phyloP scores from a whole-genome alignment of 768 basidiomycete genomes.

The Mycena amicta region DNA sequence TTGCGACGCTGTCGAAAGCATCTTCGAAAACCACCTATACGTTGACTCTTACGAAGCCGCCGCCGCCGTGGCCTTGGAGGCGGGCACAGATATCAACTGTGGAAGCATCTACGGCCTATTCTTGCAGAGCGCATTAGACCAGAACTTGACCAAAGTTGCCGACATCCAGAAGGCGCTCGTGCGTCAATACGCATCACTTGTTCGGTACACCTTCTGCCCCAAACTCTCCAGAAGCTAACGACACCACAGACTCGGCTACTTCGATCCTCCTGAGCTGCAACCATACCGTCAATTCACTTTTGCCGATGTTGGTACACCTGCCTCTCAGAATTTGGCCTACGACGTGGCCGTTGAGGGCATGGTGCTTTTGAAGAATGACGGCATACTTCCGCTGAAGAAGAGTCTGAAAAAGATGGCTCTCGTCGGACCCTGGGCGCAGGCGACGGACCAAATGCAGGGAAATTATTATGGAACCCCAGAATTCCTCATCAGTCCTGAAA shows the following conservation, averaged over 20 bases:
- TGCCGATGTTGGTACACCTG: slow-evolving; percentile 50
- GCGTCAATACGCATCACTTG: slow-evolving; percentile 55
- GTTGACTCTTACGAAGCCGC: slow-evolving; percentile 47
- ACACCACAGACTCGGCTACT: slow-evolving; percentile 58
- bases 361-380: slow-evolving; percentile 67
- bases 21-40: slow-evolving; percentile 50
- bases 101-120: slow-evolving; percentile 48
- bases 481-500: slow-evolving; percentile 54
- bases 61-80: slow-evolving; percentile 52
- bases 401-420: slow-evolving; percentile 54
- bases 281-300: slow-evolving; percentile 54
- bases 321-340: slow-evolving; percentile 51
- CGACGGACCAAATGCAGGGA: slow-evolving; percentile 57
- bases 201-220: slow-evolving; percentile 40
- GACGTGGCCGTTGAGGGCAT: slow-evolving; percentile 57
- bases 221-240: slow-evolving; percentile 7
- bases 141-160: slow-evolving; percentile 46
- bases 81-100: slow-evolving; percentile 59
- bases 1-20: slow-evolving; percentile 54
- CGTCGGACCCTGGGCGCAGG: slow-evolving; percentile 62
- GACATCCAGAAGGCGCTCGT: slow-evolving; percentile 49
- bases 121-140: slow-evolving; percentile 51
- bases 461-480: slow-evolving; percentile 58
- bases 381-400: slow-evolving; percentile 53
- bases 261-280: slow-evolving; percentile 52